A percentile compares a stretch with the other conserved stretches of the same genome.
Conservation (phyloP, 352 stramenopile species). For the Globisporangium splendens region DNA sequence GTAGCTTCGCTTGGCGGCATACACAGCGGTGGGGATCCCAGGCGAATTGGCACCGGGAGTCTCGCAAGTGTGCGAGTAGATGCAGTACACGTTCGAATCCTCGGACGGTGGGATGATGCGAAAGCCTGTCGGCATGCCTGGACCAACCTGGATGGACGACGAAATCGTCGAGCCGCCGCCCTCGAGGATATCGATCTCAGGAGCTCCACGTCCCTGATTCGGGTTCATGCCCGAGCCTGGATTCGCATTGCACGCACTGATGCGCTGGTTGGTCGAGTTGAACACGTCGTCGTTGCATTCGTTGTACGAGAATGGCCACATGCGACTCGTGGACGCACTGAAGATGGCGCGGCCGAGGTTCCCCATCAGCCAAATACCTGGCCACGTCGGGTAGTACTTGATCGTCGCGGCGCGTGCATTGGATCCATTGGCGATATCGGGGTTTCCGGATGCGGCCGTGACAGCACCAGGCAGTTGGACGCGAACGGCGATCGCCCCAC, state of each 20-base stretch:
- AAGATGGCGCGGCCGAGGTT: too few species aligned
- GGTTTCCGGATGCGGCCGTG: constrained; percentile 36
- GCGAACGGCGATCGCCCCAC: constrained; percentile 3
- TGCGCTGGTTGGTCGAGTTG: constrained; percentile 31
- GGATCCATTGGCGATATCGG: constrained; percentile 26
- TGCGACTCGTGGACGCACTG: constrained; percentile 76
- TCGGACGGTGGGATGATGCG: constrained; percentile 22
- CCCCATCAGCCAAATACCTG: constrained; percentile 91
- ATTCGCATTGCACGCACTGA: constrained; percentile 75
- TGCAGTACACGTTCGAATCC: constrained; percentile 18
- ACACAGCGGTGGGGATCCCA: constrained; percentile 36
- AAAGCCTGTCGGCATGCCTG: constrained; percentile 59
- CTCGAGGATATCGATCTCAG: constrained; percentile 94
- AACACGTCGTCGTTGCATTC: constrained; percentile 67
- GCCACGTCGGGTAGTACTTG: constrained; percentile 79
- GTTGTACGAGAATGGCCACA: constrained; percentile 94
- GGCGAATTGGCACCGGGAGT: constrained; percentile 40
- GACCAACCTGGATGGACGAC: constrained; percentile 85
- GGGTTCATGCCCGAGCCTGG: constrained; percentile 85
- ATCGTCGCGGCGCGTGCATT: constrained; percentile 42
- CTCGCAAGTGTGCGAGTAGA: constrained; percentile 38
- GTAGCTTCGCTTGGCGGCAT: constrained; percentile 42
- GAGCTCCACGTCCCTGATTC: constrained; percentile 63
- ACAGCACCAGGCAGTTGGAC: constrained; percentile 86
- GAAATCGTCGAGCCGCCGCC: constrained; percentile 70